Conservation (phyloP, 148 eudicot genomes). For the Suaeda aralocaspica region DNA sequence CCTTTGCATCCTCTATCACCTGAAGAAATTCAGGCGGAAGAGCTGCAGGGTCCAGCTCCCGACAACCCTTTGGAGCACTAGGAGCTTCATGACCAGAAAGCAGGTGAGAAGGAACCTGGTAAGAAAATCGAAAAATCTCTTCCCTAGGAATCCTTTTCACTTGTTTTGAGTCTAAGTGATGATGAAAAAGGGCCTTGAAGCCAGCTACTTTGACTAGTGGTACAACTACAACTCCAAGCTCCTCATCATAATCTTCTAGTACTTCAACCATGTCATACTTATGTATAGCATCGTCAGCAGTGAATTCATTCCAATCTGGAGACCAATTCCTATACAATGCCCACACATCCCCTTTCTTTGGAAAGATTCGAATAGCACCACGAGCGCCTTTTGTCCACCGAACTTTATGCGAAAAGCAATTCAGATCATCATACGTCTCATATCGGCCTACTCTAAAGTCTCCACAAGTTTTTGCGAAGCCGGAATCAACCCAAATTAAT, state of each 20-base stretch:
- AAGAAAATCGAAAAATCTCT: conserved; percentile 60
- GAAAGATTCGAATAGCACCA: conserved; percentile 48
- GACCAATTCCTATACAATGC: conserved; percentile 72
- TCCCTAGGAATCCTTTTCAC: conserved; percentile 39
- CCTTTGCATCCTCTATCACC: conserved; percentile 35
- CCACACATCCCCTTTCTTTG: conserved; percentile 71
- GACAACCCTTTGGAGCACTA: conserved; percentile 47
- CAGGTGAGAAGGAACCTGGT: conserved; percentile 52
- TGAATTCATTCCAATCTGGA: conserved; percentile 62
- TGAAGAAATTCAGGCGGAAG: conserved; percentile 50
- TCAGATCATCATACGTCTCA: conserved; percentile 34
- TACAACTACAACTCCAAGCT: conserved; percentile 41
- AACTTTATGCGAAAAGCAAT: conserved; percentile 68
- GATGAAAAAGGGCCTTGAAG: conserved; percentile 64
- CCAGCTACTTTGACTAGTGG: conserved; percentile 82
- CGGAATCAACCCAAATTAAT: conserved; percentile 39
- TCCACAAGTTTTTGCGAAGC: conserved; percentile 55
- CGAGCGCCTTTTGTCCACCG: conserved; percentile 43
- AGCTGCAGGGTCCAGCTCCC: conserved; percentile 78
- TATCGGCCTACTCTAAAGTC: conserved; percentile 49
- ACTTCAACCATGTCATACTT: conserved; percentile 71
- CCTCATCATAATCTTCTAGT: conserved; percentile 48
- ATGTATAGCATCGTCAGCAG: conserved; percentile 46
- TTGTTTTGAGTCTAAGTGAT: conserved; percentile 46
- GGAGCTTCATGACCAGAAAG: conserved; percentile 51